A percentile compares a stretch with the other conserved stretches of the same genome.
Evolutionary conservation across 2,329 filamentous ascomycete species (phyloP).

Genomic region (Sclerotinia glacialis): DNA sequence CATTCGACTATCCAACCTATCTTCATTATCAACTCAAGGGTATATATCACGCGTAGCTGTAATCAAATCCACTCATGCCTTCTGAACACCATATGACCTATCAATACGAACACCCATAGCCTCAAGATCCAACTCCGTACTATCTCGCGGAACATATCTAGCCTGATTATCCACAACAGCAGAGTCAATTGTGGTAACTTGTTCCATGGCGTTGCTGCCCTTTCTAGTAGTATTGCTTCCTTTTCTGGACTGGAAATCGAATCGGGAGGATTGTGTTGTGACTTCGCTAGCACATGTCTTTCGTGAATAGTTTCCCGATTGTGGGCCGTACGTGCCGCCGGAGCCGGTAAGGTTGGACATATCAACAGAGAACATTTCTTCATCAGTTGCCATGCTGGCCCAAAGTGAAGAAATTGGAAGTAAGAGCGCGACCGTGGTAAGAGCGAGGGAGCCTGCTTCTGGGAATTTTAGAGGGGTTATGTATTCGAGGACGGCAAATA

Average conservation of each 20-base stretch:
- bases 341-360: constrained; percentile 22
- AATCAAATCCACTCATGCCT: constrained; percentile 7
- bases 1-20: not conserved
- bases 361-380: constrained; percentile 27
- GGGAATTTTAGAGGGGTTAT: constrained; percentile 43
- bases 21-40: not conserved
- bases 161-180: constrained; percentile 19
- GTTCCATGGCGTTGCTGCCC: constrained; percentile 23
- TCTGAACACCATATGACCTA: constrained; percentile 31
- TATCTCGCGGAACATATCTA: constrained; percentile 27
- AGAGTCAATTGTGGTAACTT: constrained; percentile 24
- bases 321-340: not conserved
- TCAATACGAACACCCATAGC: constrained; percentile 34
- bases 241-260: constrained; percentile 25
- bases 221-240: constrained; percentile 26
- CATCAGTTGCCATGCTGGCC: constrained; percentile 45
- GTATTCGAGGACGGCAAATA: constrained; percentile 60
- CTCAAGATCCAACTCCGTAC: constrained; percentile 35
- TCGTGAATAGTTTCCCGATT: constrained; percentile 15
- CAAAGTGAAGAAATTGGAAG: constrained; percentile 66
- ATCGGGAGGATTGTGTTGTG: constrained; percentile 18
- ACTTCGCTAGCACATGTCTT: constrained; percentile 23
- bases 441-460: constrained; percentile 53
- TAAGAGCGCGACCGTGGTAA: constrained; percentile 59
- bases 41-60: constrained; percentile 1